A percentile compares a stretch with the other conserved stretches of the same genome.
These are phyloP conservation scores for Kodamaea sagamina DNA, from an alignment of 805 yeast genomes.

Conservation along the genomic window DNA sequence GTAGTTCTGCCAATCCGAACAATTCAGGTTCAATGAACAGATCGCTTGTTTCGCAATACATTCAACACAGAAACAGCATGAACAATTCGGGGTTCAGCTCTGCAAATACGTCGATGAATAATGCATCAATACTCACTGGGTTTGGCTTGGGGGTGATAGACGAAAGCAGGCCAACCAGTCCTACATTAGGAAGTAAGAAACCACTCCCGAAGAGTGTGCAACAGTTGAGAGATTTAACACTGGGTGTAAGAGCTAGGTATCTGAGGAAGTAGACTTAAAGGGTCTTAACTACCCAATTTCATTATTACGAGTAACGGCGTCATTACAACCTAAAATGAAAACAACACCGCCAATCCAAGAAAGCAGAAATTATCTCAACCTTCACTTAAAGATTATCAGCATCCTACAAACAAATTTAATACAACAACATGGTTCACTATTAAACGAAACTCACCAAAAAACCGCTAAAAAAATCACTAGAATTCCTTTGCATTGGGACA, in stretches of 20 bases:
- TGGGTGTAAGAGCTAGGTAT: constrained; percentile 18
- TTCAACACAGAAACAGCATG: constrained; percentile 12
- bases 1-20: neutral
- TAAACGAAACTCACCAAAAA: too few relatives aligned
- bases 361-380: too few relatives aligned
- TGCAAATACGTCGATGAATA: constrained; percentile 22
- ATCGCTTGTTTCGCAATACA: constrained; percentile 16
- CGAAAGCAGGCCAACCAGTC: constrained; percentile 38
- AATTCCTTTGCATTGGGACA: neutral
- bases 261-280: constrained; percentile 1
- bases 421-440: too few relatives aligned
- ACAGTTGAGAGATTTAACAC: constrained; percentile 25
- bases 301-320: too few relatives aligned
- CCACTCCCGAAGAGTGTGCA: constrained; percentile 25
- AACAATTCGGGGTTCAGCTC: constrained; percentile 13
- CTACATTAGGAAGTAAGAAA: constrained; percentile 11
- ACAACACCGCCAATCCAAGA: too few relatives aligned
- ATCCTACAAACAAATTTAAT: too few relatives aligned
- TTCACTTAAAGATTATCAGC: too few relatives aligned
- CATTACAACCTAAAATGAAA: too few relatives aligned
- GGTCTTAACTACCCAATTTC: neutral
- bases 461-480: neutral
- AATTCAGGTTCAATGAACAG: constrained; percentile 7
- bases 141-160: constrained; percentile 40
- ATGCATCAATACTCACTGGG: constrained; percentile 34